Base-by-base conservation (phyloP, 768 basidiomycete species). In the Termitomyces sp. region DNA sequence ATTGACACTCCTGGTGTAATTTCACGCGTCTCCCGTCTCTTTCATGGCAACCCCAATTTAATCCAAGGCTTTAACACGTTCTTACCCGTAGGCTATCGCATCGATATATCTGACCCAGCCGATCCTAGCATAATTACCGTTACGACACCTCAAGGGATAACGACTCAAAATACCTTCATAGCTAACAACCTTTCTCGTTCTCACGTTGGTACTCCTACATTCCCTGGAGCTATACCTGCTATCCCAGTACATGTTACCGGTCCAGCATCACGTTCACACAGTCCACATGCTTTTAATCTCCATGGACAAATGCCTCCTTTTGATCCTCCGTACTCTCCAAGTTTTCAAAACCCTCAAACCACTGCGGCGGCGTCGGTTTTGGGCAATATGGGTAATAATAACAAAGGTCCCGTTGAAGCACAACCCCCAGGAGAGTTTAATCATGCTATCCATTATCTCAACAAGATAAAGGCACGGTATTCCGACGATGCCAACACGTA, bases 21-120 rank as follows among this genome's bases (percentile, higher is more conserved):
- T 69, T 85, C 93, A 64, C 90, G 95, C 56, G 95, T 98, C 55
- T 96, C 94, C 7, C 83, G 81, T 64, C 85, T 98, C 44, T 98
- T 98, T 73, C 85, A 92, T 63, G 92, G 92, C 7, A 92, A 95
- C 71, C 92, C 89, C 6, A 69, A 78, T 54, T 88, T 98, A 65
- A 97, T 98, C 53, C 90, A 95, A 71, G 95, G 95, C 22, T 98
- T 98, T 84, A 98, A 98, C 74, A 97, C 95, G 2, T 98, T 98
- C 73, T 81, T 98, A 13, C 95, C 95, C 5, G 81, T 88, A 48
- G 95, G 95, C 32, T 98, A 97, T 73, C 88, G 92, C 59, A 97
- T 98, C 69, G 94, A 97, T 68, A 78, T 87, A 67, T 87, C 87
- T 57, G 88, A 90, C 75, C 85, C 86, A 26, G 70, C 75, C 59